Evolutionary conservation across 73 alveolate species (phyloP), one percentile per base, ranked within the genome.

Genomic region (Paramecium sonneborni): DNA sequence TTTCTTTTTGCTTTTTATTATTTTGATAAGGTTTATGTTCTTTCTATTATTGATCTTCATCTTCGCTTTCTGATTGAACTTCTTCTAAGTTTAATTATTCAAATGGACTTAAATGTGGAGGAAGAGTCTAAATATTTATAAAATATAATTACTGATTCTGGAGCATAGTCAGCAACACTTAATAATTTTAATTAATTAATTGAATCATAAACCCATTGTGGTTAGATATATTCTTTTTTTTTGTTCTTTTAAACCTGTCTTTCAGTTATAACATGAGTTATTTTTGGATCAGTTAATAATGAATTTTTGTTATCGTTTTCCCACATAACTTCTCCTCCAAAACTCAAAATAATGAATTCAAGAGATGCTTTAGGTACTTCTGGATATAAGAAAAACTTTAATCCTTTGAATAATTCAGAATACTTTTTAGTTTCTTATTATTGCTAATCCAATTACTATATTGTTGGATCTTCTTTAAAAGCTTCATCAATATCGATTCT

Each of bases 91-190:
- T 70, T 14, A 57, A 38, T 70, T 88, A 84, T 44, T 69, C 94
- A 82, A 88, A 88, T 24, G 94, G 94, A 88, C 91, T 69, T 43
- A 88, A 41, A 88, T 88, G 94, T 7, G 94, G 94, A 41, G 94
- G 94, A 24, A 88, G 74, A 39, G 85, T 70, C 94, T 88, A 79
- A 79, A 79, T 43, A 79, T 23, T 74, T 3, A 43, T 10, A 6
- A 37, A 3, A 24, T 14, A 43, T 52, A n/a, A 43, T 30, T 79
- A 79, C 90, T 43, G 44, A 35, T 32, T 82, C 94, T 23, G 94
- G 94, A 41, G 85, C 94, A 88, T 88, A 88, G 4, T 88, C 91
- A 24, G 46, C 56, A 28, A 70, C 91, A 43, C 91, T 76, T 23
- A 88, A 69, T 10, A 88, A 34, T 30, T 44, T 24, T 18, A 76